Evolutionary conservation across 768 basidiomycete species (phyloP).

Genomic region (Russula earlei): DNA sequence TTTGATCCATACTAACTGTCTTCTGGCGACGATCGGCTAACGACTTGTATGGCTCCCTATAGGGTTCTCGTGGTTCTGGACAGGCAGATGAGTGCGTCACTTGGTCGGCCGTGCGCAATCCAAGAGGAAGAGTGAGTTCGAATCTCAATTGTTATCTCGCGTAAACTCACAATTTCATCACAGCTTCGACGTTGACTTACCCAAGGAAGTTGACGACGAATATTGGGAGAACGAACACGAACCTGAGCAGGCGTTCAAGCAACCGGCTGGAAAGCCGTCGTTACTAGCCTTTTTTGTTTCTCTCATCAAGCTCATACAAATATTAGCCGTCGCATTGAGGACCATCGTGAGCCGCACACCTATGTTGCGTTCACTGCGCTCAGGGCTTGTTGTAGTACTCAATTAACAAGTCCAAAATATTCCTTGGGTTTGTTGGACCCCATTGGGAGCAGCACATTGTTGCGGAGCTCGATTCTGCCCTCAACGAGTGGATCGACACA

Average conservation of each 20-base stretch:
- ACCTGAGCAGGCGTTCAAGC: slow-evolving; percentile 37
- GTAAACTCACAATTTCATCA: slow-evolving; percentile 8
- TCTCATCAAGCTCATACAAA: slow-evolving; percentile 49
- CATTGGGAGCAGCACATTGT: slow-evolving; percentile 41
- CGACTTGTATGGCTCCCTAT: not conserved
- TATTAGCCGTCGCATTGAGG: slow-evolving; percentile 51
- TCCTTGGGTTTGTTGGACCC: slow-evolving; percentile 41
- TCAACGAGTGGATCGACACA: slow-evolving; percentile 39
- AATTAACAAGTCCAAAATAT: slow-evolving; percentile 53
- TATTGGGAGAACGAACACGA: slow-evolving; percentile 18
- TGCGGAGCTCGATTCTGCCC: slow-evolving; percentile 37
- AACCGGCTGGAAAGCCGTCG: slow-evolving; percentile 53
- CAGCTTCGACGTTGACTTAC: slow-evolving; percentile 22
- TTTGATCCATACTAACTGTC: slow-evolving; percentile 16
- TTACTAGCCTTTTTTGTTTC: slow-evolving; percentile 44
- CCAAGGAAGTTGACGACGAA: slow-evolving; percentile 19
- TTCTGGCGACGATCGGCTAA: not conserved
- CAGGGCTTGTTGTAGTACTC: slow-evolving; percentile 43
- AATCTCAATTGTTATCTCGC: not conserved
- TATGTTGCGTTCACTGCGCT: not conserved
- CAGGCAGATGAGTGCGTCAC: slow-evolving; percentile 35
- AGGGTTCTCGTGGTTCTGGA: slow-evolving; percentile 46
- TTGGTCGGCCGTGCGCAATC: slow-evolving; percentile 63
- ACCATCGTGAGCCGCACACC: slow-evolving; percentile 39
- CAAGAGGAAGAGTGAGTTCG: slow-evolving; percentile 63